These are phyloP conservation scores for Betula pendula DNA, from an alignment of 306 rosid species.

Conservation along the genomic window DNA sequence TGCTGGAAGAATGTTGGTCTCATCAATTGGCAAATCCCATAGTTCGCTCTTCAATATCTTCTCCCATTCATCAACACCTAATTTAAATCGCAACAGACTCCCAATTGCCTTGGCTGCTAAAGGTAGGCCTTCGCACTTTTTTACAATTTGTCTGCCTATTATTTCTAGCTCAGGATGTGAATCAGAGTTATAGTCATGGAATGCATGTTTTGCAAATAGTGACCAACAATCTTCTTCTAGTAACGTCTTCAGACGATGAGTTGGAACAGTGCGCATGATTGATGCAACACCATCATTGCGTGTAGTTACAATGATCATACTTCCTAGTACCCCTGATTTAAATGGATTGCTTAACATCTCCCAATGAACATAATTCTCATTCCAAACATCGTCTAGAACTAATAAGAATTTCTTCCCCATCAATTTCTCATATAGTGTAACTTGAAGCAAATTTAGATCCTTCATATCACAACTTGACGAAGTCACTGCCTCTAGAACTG, in stretches of 20 bases:
- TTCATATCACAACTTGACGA: background rate
- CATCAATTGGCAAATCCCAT: constrained; percentile 15
- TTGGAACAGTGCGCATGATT: background rate
- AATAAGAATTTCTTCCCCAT: constrained; percentile 13
- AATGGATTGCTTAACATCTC: constrained; percentile 2
- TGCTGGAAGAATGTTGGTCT: background rate
- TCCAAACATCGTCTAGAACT: constrained; percentile 33
- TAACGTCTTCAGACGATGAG: background rate
- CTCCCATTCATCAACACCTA: constrained; percentile 3
- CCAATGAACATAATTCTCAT: constrained; percentile 17
- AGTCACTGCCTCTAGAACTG: background rate
- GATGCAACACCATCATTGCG: constrained; percentile 13
- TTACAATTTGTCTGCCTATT: constrained; percentile 16
- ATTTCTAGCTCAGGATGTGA: constrained; percentile 1
- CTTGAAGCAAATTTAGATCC: background rate
- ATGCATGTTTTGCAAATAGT: constrained; percentile 21
- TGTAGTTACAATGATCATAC: constrained; percentile 22
- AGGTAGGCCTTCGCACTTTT: constrained; percentile 26
- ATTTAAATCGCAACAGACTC: constrained; percentile 15
- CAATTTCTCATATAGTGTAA: background rate
- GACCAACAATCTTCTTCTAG: constrained; percentile 29
- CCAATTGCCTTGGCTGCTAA: constrained; percentile 25
- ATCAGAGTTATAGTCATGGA: background rate
- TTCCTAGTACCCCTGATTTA: constrained; percentile 6
- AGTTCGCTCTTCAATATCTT: constrained; percentile 1